phyloP scores from a whole-genome alignment of 2,329 filamentous ascomycete species.

The Paradendryphiella salina region DNA sequence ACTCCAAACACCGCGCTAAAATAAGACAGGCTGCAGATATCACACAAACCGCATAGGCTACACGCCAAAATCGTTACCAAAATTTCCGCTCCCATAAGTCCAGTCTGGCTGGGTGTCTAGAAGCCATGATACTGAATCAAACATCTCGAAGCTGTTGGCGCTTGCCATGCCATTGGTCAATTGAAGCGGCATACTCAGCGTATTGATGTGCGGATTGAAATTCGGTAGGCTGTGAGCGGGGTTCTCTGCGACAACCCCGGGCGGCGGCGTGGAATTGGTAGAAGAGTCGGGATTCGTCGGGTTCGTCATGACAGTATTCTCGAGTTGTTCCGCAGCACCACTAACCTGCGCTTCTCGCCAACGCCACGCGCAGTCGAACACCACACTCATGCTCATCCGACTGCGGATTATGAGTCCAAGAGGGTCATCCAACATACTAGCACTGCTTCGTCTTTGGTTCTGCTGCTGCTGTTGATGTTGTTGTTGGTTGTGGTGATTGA shows the following conservation, averaged over 20 bases:
- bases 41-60: neutral
- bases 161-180: conserved; percentile 59
- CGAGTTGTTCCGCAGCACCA: conserved; percentile 52
- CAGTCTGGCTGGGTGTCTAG: conserved; percentile 68
- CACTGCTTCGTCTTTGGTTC: conserved; percentile 34
- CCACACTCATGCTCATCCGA: conserved; percentile 80
- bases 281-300: conserved; percentile 81
- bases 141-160: conserved; percentile 65
- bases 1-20: conserved; percentile 9
- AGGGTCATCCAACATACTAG: conserved; percentile 62
- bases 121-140: conserved; percentile 93
- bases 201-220: conserved; percentile 45
- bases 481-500: conserved; percentile 33
- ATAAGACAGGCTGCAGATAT: neutral
- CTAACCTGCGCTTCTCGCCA: conserved; percentile 71
- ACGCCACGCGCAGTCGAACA: conserved; percentile 83
- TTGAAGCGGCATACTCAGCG: conserved; percentile 57
- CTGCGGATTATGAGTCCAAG: conserved; percentile 81
- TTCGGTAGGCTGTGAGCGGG: conserved; percentile 40
- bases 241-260: conserved; percentile 45
- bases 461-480: conserved; percentile 27
- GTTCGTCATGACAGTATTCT: conserved; percentile 76
- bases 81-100: conserved; percentile 36
- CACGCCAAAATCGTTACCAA: conserved; percentile 40
- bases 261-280: conserved; percentile 63